These are phyloP conservation scores for Lasiosphaeria hispida DNA, from an alignment of 495 filamentous ascomycete genomes.

Conservation along the genomic window DNA sequence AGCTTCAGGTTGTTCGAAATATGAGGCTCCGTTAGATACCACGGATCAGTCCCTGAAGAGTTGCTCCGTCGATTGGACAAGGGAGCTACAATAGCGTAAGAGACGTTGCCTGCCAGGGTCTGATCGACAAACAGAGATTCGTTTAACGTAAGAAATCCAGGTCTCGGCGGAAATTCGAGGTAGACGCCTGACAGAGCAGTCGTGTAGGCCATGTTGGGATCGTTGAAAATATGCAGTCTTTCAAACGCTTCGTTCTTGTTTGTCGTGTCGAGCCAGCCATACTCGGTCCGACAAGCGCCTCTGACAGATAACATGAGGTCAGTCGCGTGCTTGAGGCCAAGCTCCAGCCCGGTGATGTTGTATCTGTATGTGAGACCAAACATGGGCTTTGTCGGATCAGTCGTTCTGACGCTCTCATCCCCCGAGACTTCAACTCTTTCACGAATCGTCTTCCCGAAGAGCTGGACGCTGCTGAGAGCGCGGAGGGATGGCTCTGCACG, in stretches of 20 bases:
- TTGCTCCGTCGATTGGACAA: not conserved
- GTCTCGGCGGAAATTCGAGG: too few relatives aligned
- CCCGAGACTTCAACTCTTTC: too few relatives aligned
- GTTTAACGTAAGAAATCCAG: too few relatives aligned
- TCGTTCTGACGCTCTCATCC: too few relatives aligned
- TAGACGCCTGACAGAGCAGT: not conserved
- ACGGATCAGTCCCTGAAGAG: not conserved
- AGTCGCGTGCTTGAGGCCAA: not conserved
- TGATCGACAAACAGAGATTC: too few relatives aligned
- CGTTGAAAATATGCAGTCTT: not conserved
- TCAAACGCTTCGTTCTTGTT: not conserved
- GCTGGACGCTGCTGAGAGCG: slow-evolving; percentile 8
- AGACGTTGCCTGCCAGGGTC: not conserved
- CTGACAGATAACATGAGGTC: slow-evolving; percentile 1
- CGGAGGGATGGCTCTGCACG: not conserved
- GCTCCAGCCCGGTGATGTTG: slow-evolving; percentile 4
- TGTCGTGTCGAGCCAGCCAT: slow-evolving; percentile 3
- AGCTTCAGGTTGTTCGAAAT: too few relatives aligned
- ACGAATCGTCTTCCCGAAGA: too few relatives aligned
- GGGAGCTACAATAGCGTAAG: not conserved
- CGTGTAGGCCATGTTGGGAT: not conserved
- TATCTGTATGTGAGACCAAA: slow-evolving; percentile 8
- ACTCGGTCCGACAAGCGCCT: slow-evolving; percentile 6
- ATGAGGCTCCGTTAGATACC: slow-evolving; percentile 3
- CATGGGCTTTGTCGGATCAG: too few relatives aligned